Base-by-base conservation (phyloP, 192 early-diverging fungal species). In the Coemansia aciculifera region DNA sequence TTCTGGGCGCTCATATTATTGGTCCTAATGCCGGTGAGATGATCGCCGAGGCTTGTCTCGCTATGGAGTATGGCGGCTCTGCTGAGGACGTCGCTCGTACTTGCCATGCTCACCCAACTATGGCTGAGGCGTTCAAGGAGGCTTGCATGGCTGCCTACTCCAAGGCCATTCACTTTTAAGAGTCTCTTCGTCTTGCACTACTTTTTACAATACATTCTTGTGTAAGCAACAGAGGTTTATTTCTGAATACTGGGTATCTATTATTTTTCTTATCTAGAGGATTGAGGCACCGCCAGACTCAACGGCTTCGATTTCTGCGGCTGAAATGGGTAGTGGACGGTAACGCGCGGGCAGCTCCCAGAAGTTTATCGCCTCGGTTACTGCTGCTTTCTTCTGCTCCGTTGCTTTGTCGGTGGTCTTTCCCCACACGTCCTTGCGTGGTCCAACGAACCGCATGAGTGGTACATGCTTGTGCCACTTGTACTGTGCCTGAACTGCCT, bases 21-120 rank as follows among this genome's bases (percentile, higher is more conserved):
- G 96, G 96, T 48, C 93, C 95, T 61, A 95, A 94, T 83, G 97
- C 97, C 65, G 97, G 97, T 77, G 97, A 99, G 83, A 95, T 99
- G 95, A 97, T 99, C 79, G 94, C 93, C 65, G 97, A 99, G 86
- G 95, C 93, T 63, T 94, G 92, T 54, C 84, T 99, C 48, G 97
- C 95, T 62, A 91, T 99, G 86, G 97, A 99, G 83, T 99, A 99
- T 78, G 95, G 95, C 68, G 97, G 95, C n/a, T 95, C 93, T 49
- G 89, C 90, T 62, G 97, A 99, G 85, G 97, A 99, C 80, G 90
- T 99, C 85, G 97, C 94, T 24, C 91, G 97, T 68, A 98, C 95
- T 42, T 95, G 92, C 85, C 95, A 99, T 80, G 97, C 95, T 39
- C 95, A 98, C 79, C 95, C 95, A 17, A 99, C 97, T 51, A 86